Conservation (phyloP, 805 yeast genomes). For the Vanderwaltozyma tropicalis region DNA sequence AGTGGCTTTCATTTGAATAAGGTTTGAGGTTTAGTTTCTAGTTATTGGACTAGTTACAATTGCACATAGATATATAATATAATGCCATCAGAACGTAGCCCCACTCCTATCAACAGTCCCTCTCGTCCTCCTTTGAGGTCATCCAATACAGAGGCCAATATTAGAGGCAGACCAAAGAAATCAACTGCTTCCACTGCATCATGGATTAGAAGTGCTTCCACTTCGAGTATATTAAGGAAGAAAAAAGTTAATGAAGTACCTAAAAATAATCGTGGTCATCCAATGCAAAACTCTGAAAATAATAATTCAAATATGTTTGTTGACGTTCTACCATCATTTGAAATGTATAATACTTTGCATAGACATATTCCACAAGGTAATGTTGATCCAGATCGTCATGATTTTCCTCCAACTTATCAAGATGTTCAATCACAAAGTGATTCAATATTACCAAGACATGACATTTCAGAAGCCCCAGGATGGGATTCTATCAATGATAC, state of each 20-base stretch:
- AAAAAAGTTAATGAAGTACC: neutral
- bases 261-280: neutral
- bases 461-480: conserved; percentile 4
- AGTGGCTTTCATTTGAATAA: no score
- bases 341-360: conserved; percentile 46
- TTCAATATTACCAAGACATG: conserved; percentile 8
- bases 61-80: no score
- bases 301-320: conserved; percentile 21
- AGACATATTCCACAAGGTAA: conserved; percentile 34
- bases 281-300: conserved; percentile 1
- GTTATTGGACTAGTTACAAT: no score
- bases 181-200: conserved; percentile 3
- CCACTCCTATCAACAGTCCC: no score
- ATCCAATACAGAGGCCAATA: conserved; percentile 1
- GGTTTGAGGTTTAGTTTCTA: no score
- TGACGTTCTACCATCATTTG: conserved; percentile 59
- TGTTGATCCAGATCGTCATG: conserved; percentile 22
- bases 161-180: conserved; percentile 1
- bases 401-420: conserved; percentile 29
- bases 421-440: conserved; percentile 13
- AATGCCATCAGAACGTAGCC: no score
- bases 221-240: conserved; percentile 11
- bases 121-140: conserved; percentile 3
- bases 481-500: neutral
- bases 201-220: conserved; percentile 19